These are phyloP conservation scores for Trichoderma reesei DNA, from an alignment of 495 filamentous ascomycete genomes.

Conservation along the genomic window DNA sequence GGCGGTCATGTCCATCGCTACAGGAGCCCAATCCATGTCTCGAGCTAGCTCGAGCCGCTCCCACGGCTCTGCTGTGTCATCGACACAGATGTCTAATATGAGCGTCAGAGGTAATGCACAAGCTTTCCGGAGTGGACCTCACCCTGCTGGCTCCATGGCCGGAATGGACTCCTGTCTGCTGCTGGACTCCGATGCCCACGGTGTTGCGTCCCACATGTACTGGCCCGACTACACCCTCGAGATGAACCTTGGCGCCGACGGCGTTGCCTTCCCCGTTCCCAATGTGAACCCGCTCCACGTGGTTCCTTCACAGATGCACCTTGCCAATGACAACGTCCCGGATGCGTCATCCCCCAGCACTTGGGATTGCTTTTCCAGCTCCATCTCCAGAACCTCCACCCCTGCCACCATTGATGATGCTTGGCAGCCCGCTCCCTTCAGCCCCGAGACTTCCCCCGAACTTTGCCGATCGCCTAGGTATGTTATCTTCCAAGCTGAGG, in stretches of 20 bases:
- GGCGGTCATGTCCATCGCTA: conserved; percentile 23
- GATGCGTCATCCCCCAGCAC: conserved; percentile 35
- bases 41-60: conserved; percentile 38
- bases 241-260: conserved; percentile 30
- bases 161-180: conserved; percentile 19
- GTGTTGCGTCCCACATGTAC: conserved; percentile 29
- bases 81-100: conserved; percentile 37
- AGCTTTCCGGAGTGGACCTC: conserved; percentile 23
- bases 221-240: conserved; percentile 31
- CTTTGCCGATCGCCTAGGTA: conserved; percentile 43
- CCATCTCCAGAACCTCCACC: conserved; percentile 38
- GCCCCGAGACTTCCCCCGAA: conserved; percentile 36
- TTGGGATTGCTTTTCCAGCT: conserved; percentile 38
- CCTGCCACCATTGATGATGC: conserved; percentile 35
- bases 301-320: conserved; percentile 33
- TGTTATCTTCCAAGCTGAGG: conserved; percentile 2
- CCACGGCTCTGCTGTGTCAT: conserved; percentile 32
- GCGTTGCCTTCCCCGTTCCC: conserved; percentile 32
- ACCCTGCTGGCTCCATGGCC: conserved; percentile 29
- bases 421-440: conserved; percentile 36
- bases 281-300: conserved; percentile 29
- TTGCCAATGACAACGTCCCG: conserved; percentile 34
- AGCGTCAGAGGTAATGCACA: conserved; percentile 39
- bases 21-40: conserved; percentile 37
- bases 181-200: conserved; percentile 16